Evolutionary conservation across 2,329 filamentous ascomycete species (phyloP).

Genomic region (Plectosphaerella sp.): DNA sequence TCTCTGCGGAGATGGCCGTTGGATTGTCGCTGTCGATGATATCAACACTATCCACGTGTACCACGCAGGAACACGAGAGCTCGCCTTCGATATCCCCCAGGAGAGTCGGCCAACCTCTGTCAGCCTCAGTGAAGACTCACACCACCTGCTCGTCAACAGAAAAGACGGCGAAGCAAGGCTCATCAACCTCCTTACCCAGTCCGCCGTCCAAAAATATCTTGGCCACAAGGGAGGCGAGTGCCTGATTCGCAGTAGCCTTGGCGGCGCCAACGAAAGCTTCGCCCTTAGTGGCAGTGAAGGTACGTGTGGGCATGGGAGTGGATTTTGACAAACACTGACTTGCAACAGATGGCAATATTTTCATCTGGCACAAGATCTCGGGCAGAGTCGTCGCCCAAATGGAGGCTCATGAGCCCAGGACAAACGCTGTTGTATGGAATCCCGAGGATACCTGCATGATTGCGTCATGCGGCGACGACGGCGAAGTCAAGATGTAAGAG

Average conservation of each 20-base stretch:
- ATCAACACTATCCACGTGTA: slow-evolving; percentile 73
- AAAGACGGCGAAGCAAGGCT: slow-evolving; percentile 72
- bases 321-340: neutral
- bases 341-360: slow-evolving; percentile 56
- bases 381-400: slow-evolving; percentile 72
- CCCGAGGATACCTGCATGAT: slow-evolving; percentile 78
- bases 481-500: slow-evolving; percentile 79
- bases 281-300: slow-evolving; percentile 89
- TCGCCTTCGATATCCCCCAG: slow-evolving; percentile 69
- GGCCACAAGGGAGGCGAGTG: slow-evolving; percentile 72
- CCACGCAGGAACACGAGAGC: slow-evolving; percentile 68
- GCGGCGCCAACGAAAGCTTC: slow-evolving; percentile 88
- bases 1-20: slow-evolving; percentile 75
- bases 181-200: slow-evolving; percentile 69
- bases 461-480: slow-evolving; percentile 87
- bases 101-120: slow-evolving; percentile 72
- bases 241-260: slow-evolving; percentile 79
- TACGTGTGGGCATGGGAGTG: slow-evolving; percentile 30
- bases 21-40: slow-evolving; percentile 74
- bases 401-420: slow-evolving; percentile 68
- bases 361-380: slow-evolving; percentile 88
- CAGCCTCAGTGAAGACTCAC: slow-evolving; percentile 76
- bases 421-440: slow-evolving; percentile 89
- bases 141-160: slow-evolving; percentile 76
- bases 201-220: slow-evolving; percentile 68